Base-by-base conservation (phyloP, 805 yeast species). In the Saturnispora kantuleensis region DNA sequence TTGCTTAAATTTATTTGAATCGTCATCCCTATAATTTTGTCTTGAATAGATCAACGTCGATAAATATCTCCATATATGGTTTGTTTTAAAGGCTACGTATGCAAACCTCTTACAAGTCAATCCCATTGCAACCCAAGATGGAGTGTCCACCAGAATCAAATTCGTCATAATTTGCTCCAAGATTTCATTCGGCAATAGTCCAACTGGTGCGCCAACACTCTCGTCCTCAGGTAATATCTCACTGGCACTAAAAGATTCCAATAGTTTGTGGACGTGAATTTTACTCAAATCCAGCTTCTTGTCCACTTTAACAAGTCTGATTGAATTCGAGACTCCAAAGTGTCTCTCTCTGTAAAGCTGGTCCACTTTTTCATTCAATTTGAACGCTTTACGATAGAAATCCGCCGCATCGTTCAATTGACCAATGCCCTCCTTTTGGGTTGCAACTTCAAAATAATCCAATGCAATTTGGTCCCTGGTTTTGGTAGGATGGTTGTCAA, bases 381-480 rank as follows among this genome's bases (percentile, higher is more conserved):
- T 77, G 58, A 79, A 73, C 2, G 96, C 95, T 50, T 71, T 69
- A 49, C 94, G 67, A 61, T 88, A 88, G 51, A 65, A 72, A 40
- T 68, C 74, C 26, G 85, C 77, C 1, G 96, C 96, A 55, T 87
- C 95, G n/a, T 84, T 72, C 76, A 87, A 71, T 49, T 77, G 67
- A 0, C 96, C 96, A 41, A 69, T 73, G 31, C 73, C 66, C 61
- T 88, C 96, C 55, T 80, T 80, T 39, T 71, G 76, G 0, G 80
- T 75, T 3, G 87, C 96, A 41, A 69, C 60, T 52, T 82, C 87
- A 66, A 84, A 87, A 17, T 75, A 63, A 42, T 67, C 69, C 35
- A 86, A 63, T 2, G 95, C 94, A 31, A 60, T 51, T 17, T 62
- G 54, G 39, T 65, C 63, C 39, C 46, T 49, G 13, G 57, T 41